Evolutionary conservation across 495 filamentous ascomycete species (phyloP).

Genomic region (Penicillium goetzii): DNA sequence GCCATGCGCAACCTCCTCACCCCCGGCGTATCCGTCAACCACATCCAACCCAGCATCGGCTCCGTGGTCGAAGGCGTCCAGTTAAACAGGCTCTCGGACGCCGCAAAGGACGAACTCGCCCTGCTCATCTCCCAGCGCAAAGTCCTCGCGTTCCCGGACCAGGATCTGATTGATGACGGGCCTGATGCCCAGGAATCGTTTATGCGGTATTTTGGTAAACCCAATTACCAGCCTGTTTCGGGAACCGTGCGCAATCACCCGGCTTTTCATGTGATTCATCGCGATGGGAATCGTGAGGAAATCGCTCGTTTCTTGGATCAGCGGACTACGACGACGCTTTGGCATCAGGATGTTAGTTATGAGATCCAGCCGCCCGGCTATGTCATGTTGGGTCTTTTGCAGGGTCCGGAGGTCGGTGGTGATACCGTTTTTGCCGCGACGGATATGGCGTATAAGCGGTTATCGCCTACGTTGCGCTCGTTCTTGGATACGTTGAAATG

Average conservation of each 20-base stretch:
- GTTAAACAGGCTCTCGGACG: conserved; percentile 66
- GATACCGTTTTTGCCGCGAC: conserved; percentile 80
- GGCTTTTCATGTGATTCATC: conserved; percentile 64
- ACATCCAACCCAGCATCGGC: conserved; percentile 72
- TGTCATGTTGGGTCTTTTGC: conserved; percentile 59
- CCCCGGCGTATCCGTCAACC: conserved; percentile 51
- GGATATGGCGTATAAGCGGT: conserved; percentile 73
- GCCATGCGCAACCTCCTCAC: conserved; percentile 61
- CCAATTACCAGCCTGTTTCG: conserved; percentile 62
- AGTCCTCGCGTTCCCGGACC: conserved; percentile 77
- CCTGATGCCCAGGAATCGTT: conserved; percentile 64
- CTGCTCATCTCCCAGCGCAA: conserved; percentile 73
- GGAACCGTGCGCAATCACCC: conserved; percentile 57
- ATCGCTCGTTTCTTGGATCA: conserved; percentile 58
- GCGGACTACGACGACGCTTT: conserved; percentile 58
- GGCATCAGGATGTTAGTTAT: conserved; percentile 66
- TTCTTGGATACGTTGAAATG: conserved; percentile 74
- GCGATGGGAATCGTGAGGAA: conserved; percentile 59
- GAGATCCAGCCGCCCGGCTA: conserved; percentile 62
- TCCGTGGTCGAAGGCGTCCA: conserved; percentile 75
- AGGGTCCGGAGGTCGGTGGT: conserved; percentile 66
- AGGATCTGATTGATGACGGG: conserved; percentile 70
- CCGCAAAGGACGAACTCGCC: conserved; percentile 78
- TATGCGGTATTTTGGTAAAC: conserved; percentile 62
- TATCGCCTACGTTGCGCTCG: conserved; percentile 69